phyloP scores from a whole-genome alignment of 129 eudicot species.

The Centrapalus pauciflorus region DNA sequence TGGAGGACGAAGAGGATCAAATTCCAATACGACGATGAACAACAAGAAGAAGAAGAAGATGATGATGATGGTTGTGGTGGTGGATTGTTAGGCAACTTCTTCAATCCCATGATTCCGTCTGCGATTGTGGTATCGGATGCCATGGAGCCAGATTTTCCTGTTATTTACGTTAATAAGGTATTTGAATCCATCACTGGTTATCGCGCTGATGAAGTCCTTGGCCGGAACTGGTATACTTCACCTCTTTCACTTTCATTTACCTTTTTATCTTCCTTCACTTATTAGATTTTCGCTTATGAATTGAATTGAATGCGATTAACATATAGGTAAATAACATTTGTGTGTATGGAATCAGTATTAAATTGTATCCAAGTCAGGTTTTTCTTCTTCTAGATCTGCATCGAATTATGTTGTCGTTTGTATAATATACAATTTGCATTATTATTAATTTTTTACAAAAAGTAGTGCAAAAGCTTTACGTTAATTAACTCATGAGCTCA shows the following conservation, averaged over 20 bases:
- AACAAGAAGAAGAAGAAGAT: conserved; percentile 21
- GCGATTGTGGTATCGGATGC: conserved; percentile 88
- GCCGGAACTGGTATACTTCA: conserved; percentile 69
- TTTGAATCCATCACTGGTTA: conserved; percentile 84
- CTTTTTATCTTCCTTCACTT: background rate
- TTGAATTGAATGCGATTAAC: background rate
- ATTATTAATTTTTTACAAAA: too few relatives aligned
- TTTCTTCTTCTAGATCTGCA: conserved; percentile 10
- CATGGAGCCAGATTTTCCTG: conserved; percentile 70
- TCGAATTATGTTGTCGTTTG: too few relatives aligned
- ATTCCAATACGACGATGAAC: conserved; percentile 18
- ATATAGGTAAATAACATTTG: background rate
- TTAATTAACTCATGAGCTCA: too few relatives aligned
- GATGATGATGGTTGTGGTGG: conserved; percentile 15
- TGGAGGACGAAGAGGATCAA: conserved; percentile 42
- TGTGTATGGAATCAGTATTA: conserved; percentile 3
- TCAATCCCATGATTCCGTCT: conserved; percentile 55
- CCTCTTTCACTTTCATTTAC: background rate
- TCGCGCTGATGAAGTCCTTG: conserved; percentile 89
- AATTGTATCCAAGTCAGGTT: background rate
- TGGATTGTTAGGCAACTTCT: conserved; percentile 35
- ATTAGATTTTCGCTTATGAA: background rate
- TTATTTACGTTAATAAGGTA: conserved; percentile 74
- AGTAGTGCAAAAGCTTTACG: too few relatives aligned
- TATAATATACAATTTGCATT: background rate